Evolutionary conservation across 1,284 basidiomycete species (phyloP), one percentile per base, ranked within the genome.

Genomic region (Ceratobasidium sp.): DNA sequence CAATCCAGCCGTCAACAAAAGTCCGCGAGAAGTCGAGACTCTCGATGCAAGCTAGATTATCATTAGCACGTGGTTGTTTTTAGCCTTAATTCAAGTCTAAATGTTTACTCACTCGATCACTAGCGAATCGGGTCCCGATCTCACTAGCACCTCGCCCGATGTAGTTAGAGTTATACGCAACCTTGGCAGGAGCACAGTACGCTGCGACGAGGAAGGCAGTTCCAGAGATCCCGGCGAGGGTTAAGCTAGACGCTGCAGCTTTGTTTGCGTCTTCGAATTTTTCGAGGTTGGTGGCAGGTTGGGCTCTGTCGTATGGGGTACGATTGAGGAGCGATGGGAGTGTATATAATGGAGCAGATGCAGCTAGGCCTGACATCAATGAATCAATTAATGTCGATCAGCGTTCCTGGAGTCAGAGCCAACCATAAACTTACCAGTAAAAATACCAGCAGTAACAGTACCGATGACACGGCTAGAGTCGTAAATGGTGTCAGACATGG

Each of bases 181-280:
- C 54, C 7, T 67, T 59, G 9, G 41, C n/a, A 0, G 54, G 67
- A 17, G 67, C 54, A n/a, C 45, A 33, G 56, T 59, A 71, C 31
- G 54, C 67, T 17, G 67, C 67, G 51, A 71, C 56, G 31, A 71
- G 67, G 44, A 71, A 71, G 44, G 67, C 33, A 19, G 27, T 56
- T 41, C 67, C 67, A 1, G 67, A 71, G 41, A 71, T 50, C 22
- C 54, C 67, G 27, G 67, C 67, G 22, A 57, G 56, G 24, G 48
- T 71, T 9, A 71, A 45, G 48, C 67, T 59, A 2, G 53, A 57
- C 24, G 67, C 36, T 17, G 56, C 67, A 2, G 67, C 67, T 56
- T 71, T 71, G 54, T 71, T 71, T 14, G 59, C 67, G 17, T 71
- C 67, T 50, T 71, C 36, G 45, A 71, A 71, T 15, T 71, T 71